Base-by-base conservation (phyloP, 495 filamentous ascomycete genomes). In the Terfezia boudieri region DNA sequence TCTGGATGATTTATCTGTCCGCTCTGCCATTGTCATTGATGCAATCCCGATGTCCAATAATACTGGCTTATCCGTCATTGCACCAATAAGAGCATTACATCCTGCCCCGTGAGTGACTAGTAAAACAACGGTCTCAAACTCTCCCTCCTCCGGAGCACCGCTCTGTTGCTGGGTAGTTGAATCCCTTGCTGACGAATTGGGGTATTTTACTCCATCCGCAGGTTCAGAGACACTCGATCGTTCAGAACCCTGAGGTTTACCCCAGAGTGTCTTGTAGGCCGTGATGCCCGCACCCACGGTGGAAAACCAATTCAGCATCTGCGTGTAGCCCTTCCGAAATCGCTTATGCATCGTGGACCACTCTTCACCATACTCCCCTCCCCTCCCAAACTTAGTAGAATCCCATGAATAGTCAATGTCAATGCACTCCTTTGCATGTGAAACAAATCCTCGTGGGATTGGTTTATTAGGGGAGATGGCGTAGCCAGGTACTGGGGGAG, bases 61-160 rank as follows among this genome's bases (percentile, higher is more conserved):
- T 2, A 89, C 83, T 0, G 90, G 86, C 58, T 89, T 82, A 53
- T 88, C 81, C 0, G 84, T 92, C 54, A 99, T 71, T 5, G 85
- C 85, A 7, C 89, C 87, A 51, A 96, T 87, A 50, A 99, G 67
- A 0, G 90, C 92, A 68, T 99, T 99, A 68, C 90, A 94, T 51
- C 88, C 92, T 10, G 92, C 92, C n/a, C 89, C 89, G 61, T 99
- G 90, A 0, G 92, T 94, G 52, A 99, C 85, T 11, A 99, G 67
- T 35, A 99, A 74, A n/a, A 99, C 67, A 8, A 96, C 78, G 0
- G 83, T 74, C 60, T 96, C 84, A 5, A 74, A 69, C 23, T 80
- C 74, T 3, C 74, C 69, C 11, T 75, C 71, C 12, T 71, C 68
- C 6, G 74, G 69, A 55, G 75, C 69, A 8, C 63, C 66, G 62